Evolutionary conservation across 2,329 filamentous ascomycete species (phyloP), one percentile per base, ranked within the genome.

Genomic region (Scedosporium apiospermum): DNA sequence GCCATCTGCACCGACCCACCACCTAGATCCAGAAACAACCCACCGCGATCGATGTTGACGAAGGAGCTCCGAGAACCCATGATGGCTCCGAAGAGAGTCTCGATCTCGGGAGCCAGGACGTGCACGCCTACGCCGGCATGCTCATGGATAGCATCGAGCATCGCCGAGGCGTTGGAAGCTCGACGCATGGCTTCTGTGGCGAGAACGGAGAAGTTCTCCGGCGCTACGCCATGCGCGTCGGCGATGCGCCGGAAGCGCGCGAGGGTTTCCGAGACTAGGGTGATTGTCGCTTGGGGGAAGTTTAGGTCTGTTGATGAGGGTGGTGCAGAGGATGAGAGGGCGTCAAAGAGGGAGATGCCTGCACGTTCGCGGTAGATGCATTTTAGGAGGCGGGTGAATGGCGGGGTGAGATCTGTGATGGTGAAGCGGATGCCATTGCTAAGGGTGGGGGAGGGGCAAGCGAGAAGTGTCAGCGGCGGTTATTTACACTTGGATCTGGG

Each of bases 361-460:
- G 86, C 88, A 5, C 93, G 87, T 68, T 91, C 86, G 68, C 89
- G 85, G 74, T 91, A 96, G 63, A 96, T 69, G 27, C 89, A 93
- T 18, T 82, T 86, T 51, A 96, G 81, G 26, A 92, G 84, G 26
- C 92, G 88, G 26, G 89, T 81, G 46, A 79, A 84, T 3, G 86
- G 84, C 23, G 88, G 87, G 3, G 86, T 82, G n/a, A 96, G 81
- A 67, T 91, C 87, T 7, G 91, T 90, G 69, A 96, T 91, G 55
- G 91, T 93, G 79, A 96, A 96, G 62, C 93, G 90, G 69, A 96
- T 93, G 69, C 92, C 93, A 78, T 96, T 97, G 78, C 91, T 91
- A 46, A 58, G 9, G 30, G 23, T 68, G 38, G 10, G 27, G 41
- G 38, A 21, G 26, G 26, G 60, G 2, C 9, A 10, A 62, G 27